These are phyloP conservation scores for Chlorella sp. DNA, from an alignment of 139 green algal genomes.

Conservation along the genomic window DNA sequence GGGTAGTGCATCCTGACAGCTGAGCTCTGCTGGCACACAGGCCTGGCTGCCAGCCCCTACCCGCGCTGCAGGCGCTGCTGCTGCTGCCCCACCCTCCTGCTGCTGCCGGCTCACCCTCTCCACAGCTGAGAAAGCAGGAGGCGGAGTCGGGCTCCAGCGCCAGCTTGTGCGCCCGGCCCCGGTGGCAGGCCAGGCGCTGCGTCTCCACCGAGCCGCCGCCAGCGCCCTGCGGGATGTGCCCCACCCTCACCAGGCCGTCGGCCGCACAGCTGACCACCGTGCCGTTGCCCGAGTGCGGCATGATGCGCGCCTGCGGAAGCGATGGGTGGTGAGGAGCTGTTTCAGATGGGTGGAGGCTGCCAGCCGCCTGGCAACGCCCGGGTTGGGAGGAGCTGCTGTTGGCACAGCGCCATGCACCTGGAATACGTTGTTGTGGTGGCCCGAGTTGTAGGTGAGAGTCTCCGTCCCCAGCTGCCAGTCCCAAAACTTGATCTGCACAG, in stretches of 20 bases:
- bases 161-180: constrained; percentile 72
- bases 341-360: neutral
- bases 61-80: no score
- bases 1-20: no score
- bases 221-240: constrained; percentile 12
- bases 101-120: constrained; percentile 50
- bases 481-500: constrained; percentile 20
- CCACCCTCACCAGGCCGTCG: constrained; percentile 61
- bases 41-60: no score
- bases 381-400: neutral
- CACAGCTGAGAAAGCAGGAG: constrained; percentile 52
- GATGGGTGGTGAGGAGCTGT: neutral
- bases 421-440: constrained; percentile 51
- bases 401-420: constrained; percentile 20
- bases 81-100: neutral
- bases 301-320: constrained; percentile 52
- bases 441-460: constrained; percentile 32
- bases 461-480: constrained; percentile 30
- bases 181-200: constrained; percentile 34
- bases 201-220: constrained; percentile 32
- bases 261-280: constrained; percentile 63
- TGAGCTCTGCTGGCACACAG: no score
- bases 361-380: neutral
- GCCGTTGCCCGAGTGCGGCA: constrained; percentile 49
- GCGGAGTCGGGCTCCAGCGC: constrained; percentile 72